Conservation (phyloP, 164 flowering plant genomes). For the Chloranthus sessilifolius region DNA sequence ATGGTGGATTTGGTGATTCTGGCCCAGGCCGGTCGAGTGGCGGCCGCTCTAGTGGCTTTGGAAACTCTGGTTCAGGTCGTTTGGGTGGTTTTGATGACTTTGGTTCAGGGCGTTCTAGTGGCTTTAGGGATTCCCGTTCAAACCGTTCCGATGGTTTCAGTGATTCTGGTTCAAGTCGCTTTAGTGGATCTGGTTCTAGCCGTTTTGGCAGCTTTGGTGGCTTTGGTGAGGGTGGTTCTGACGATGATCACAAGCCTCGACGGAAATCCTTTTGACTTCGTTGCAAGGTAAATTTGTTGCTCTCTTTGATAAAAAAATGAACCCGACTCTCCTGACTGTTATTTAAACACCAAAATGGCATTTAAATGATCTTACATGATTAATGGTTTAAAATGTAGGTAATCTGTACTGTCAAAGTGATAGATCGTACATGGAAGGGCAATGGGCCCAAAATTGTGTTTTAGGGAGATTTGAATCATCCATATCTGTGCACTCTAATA, state of each 20-base stretch:
- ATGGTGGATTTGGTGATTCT: conserved; percentile 28
- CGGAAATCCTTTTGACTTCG: conserved; percentile 24
- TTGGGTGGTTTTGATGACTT: conserved; percentile 23
- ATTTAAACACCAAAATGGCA: no score
- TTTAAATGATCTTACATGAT: no score
- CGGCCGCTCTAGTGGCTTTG: conserved; percentile 18
- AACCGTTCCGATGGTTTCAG: conserved; percentile 10
- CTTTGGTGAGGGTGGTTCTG: conserved; percentile 6
- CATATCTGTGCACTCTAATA: no score
- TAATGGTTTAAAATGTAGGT: no score
- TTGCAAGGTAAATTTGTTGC: conserved; percentile 13
- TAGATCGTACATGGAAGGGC: no score
- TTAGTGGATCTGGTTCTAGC: conserved; percentile 25
- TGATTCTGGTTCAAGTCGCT: conserved; percentile 19
- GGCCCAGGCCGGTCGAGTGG: conserved; percentile 25
- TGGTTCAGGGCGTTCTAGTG: conserved; percentile 11
- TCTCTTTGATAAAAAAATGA: no score
- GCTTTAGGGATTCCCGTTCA: conserved; percentile 9
- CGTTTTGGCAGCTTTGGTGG: conserved; percentile 17
- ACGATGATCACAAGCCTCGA: conserved; percentile 15
- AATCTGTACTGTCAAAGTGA: no score
- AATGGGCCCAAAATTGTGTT: no score
- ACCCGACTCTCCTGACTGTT: no score
- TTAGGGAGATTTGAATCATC: no score
- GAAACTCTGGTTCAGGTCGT: conserved; percentile 24